Conservation (phyloP, 78 protist species). For the Tieghemostelium lacteum region DNA sequence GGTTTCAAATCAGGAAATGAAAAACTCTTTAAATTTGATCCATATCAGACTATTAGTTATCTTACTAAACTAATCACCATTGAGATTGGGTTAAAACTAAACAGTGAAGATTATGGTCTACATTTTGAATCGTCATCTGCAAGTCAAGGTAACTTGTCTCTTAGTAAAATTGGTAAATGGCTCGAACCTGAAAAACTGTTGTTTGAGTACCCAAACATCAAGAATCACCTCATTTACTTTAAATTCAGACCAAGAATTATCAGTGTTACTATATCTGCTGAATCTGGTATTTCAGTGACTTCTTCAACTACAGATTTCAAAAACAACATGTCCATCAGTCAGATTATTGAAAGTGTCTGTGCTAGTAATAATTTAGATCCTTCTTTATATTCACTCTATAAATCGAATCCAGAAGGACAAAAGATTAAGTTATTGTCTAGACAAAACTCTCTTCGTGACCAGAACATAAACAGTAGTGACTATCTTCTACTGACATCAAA, state of each 20-base stretch:
- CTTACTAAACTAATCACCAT: constrained; percentile 1
- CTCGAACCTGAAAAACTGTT: constrained; percentile 11
- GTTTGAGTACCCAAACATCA: constrained; percentile 5
- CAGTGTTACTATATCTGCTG: neutral
- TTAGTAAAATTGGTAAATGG: neutral
- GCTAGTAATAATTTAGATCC: neutral
- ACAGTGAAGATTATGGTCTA: constrained; percentile 30
- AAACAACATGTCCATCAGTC: constrained; percentile 12
- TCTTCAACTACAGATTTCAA: neutral
- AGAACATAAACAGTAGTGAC: constrained; percentile 6
- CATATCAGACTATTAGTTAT: neutral
- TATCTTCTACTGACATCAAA: constrained; percentile 10
- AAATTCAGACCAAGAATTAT: constrained; percentile 32
- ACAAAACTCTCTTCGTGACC: constrained; percentile 25
- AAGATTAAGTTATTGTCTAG: constrained; percentile 21
- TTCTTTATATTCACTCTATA: neutral
- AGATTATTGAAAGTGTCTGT: constrained; percentile 15
- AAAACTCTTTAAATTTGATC: constrained; percentile 22
- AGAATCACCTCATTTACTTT: constrained; percentile 1
- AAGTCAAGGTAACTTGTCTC: neutral
- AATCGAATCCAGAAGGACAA: neutral
- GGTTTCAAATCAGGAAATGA: constrained; percentile 12
- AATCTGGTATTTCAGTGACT: constrained; percentile 15
- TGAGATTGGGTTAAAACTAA: constrained; percentile 17
- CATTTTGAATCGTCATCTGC: neutral